These are phyloP conservation scores for Pichia sp. DNA, from an alignment of 1,139 yeast species.

Conservation along the genomic window DNA sequence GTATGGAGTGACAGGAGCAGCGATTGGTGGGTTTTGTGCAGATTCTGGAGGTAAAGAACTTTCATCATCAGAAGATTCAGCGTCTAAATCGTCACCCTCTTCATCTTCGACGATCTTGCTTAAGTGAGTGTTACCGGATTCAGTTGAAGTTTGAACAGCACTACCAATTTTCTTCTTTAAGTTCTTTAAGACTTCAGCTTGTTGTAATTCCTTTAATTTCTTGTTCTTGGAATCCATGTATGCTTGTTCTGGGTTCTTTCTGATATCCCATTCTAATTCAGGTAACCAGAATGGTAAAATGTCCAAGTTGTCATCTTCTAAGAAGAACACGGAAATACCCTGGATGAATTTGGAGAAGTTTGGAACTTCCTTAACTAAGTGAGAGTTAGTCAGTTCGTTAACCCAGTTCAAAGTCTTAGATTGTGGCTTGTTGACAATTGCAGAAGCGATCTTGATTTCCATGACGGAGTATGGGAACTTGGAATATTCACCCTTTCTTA, in stretches of 20 bases:
- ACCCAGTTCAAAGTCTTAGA: conserved; percentile 68
- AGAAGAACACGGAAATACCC: conserved; percentile 83
- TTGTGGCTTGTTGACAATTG: conserved; percentile 43
- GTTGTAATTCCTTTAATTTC: conserved; percentile 27
- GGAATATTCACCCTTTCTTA: conserved; percentile 83
- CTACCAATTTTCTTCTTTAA: conserved; percentile 30
- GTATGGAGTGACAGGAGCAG: conserved; percentile 7
- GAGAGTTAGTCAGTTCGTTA: conserved; percentile 79
- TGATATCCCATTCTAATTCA: conserved; percentile 79
- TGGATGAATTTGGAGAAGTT: conserved; percentile 88
- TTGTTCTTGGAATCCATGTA: conserved; percentile 38
- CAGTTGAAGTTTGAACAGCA: conserved; percentile 23
- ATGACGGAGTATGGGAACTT: conserved; percentile 90
- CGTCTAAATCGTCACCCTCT: conserved; percentile 35
- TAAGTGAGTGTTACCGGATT: conserved; percentile 27
- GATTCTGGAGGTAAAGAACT: conserved; percentile 32
- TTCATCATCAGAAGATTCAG: conserved; percentile 44
- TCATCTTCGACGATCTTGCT: conserved; percentile 29
- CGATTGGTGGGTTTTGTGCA: conserved; percentile 1
- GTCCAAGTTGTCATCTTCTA: conserved; percentile 89
- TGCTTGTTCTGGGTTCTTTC: conserved; percentile 74
- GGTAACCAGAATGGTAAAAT: conserved; percentile 94
- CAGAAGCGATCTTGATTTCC: conserved; percentile 76
- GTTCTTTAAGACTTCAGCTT: conserved; percentile 33
- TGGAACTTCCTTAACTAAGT: conserved; percentile 87